Evolutionary conservation across 140 eudicot species (phyloP).

Genomic region (Anethum foeniculum): DNA sequence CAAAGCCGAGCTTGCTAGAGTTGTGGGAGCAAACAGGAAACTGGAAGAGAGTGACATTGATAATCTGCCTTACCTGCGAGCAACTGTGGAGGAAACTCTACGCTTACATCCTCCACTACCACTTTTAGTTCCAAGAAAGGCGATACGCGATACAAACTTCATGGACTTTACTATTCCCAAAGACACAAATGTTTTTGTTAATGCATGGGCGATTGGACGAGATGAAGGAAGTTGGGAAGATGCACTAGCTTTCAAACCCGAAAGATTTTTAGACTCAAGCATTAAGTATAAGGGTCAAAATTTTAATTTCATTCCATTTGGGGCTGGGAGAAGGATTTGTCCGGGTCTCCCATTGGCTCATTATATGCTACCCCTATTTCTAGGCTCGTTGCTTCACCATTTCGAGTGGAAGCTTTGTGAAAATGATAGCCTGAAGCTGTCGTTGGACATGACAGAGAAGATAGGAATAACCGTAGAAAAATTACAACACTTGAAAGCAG

Average conservation of each 20-base stretch:
- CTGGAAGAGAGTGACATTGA: constrained; percentile 2
- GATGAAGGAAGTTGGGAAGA: neutral
- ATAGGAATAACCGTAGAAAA: neutral
- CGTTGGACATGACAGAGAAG: neutral
- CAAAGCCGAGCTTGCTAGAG: neutral
- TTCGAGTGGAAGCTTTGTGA: neutral
- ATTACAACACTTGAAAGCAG: neutral
- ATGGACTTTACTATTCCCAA: constrained; percentile 1
- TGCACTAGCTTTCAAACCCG: neutral
- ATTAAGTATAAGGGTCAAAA: neutral
- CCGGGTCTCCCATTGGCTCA: neutral
- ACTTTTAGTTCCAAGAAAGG: constrained; percentile 5
- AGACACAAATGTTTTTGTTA: neutral
- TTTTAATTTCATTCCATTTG: neutral
- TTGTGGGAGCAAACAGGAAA: neutral
- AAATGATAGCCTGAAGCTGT: neutral
- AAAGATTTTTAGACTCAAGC: neutral
- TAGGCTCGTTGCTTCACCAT: neutral
- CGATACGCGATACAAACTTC: neutral
- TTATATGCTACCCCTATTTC: neutral
- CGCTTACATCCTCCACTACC: constrained; percentile 13
- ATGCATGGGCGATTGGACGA: constrained; percentile 7
- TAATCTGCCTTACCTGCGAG: constrained; percentile 8
- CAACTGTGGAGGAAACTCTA: neutral
- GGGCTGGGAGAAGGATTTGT: constrained; percentile 5